Base-by-base conservation (phyloP, 441 rosid species). In the Pelargonium exstipulatum region DNA sequence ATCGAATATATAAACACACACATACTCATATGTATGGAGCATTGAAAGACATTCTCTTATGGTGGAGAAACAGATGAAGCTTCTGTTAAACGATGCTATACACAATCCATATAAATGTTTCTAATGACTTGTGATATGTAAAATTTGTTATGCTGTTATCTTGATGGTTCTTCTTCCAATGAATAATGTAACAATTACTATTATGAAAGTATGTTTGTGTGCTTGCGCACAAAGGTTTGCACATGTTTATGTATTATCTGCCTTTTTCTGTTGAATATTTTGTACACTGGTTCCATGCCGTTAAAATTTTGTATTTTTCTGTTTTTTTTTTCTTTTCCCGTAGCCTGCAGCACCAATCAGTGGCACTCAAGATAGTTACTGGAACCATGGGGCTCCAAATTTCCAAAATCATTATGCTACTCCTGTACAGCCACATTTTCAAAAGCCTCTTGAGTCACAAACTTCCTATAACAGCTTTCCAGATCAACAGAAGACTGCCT, bases 351-450 rank as follows among this genome's bases (percentile, higher is more conserved):
- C 84, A 73, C 67, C 83, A 69, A 82, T 73, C 57, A 78, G 76
- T 81, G 80, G 81, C 77, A 72, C 88, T 77, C 85, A 86, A 62
- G 91, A 92, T 85, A 67, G 80, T 77, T 89, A 92, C 83, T 85
- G 94, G 97, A 86, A 80, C 69, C 89, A 82, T 68, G 83, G 76
- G 67, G 67, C 88, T 77, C 79, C 80, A 57, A 83, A 78, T 80
- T 83, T 74, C 78, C 95, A 83, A 78, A 80, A 80, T 76, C 87
- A 90, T 71, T 84, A 85, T 70, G 83, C 80, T 62, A 83, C 80
- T 82, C 84, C 89, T 69, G 76, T 77, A 51, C 89, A 83, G 77
- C 77, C 86, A 68, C 85, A 85, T 49, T 85, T 80, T 77, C 87
- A 84, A 79, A 88, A 85, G 69, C 86, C 86, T 76, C 64, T 79